Evolutionary conservation across 768 basidiomycete genomes (phyloP).

Genomic region (Lactarius trivialis): DNA sequence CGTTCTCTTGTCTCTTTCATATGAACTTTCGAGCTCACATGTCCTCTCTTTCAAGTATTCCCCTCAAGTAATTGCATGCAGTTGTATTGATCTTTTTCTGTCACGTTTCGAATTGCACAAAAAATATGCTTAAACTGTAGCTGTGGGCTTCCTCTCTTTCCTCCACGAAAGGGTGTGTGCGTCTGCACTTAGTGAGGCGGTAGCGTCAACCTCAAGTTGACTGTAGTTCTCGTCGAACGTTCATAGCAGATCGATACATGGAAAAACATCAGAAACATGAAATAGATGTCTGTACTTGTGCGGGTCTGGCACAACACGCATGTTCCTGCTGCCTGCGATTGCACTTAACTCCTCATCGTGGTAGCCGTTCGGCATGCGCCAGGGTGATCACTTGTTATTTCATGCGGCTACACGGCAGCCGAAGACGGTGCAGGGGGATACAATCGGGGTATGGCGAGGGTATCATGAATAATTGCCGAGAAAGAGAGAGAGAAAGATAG

Average conservation of each 20-base stretch:
- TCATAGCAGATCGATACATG: not conserved
- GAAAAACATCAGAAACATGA: not conserved
- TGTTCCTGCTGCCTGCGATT: not conserved
- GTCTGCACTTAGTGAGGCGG: not conserved
- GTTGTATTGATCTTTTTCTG: conserved; percentile 28
- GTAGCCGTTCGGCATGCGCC: conserved; percentile 8
- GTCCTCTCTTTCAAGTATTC: conserved; percentile 50
- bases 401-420: conserved; percentile 21
- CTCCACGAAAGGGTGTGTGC: not conserved
- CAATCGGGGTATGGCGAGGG: conserved; percentile 22
- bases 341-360: not conserved
- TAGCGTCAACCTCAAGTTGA: not conserved
- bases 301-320: not conserved
- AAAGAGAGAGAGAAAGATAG: not conserved
- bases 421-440: conserved; percentile 16
- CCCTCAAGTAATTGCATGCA: conserved; percentile 76
- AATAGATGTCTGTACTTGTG: not conserved
- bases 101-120: conserved; percentile 23
- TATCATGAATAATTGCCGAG: conserved; percentile 24
- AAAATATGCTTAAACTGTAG: conserved; percentile 32
- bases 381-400: conserved; percentile 22
- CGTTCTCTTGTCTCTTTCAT: conserved; percentile 27
- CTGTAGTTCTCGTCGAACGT: not conserved
- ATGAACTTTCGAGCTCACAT: conserved; percentile 16
- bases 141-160: not conserved